A percentile compares a stretch with the other conserved stretches of the same genome.
Conservation (phyloP, 1,284 basidiomycete genomes). For the Erythrobasidium hasegawianum region DNA sequence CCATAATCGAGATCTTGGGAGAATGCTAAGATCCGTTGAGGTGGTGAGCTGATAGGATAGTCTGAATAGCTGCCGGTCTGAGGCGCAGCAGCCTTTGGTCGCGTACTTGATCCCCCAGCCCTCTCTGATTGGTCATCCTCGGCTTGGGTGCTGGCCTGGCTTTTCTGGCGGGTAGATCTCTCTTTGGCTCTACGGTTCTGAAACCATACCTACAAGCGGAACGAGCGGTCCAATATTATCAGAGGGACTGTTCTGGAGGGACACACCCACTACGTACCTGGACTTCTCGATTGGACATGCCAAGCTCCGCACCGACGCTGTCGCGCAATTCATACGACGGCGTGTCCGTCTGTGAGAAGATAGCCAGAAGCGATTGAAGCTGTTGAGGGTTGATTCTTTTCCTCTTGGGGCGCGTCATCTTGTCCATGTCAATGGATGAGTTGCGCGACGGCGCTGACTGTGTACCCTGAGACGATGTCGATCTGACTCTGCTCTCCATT, state of each 20-base stretch:
- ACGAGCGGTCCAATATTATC: too few relatives aligned
- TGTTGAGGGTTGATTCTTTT: constrained; percentile 44
- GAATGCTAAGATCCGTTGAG: too few relatives aligned
- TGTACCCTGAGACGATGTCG: neutral
- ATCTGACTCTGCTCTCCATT: neutral
- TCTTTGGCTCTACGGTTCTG: constrained; percentile 46
- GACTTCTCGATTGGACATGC: constrained; percentile 46
- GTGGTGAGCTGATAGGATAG: too few relatives aligned
- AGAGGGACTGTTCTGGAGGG: too few relatives aligned
- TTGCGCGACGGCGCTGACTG: neutral
- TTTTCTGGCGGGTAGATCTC: constrained; percentile 35
- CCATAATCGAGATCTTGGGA: too few relatives aligned
- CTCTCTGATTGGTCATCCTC: too few relatives aligned
- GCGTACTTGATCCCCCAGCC: too few relatives aligned
- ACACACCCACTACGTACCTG: constrained; percentile 37
- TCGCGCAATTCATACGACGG: constrained; percentile 44
- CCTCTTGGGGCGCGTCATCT: constrained; percentile 39
- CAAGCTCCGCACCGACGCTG: constrained; percentile 31
- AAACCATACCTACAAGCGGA: constrained; percentile 44
- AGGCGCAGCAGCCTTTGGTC: too few relatives aligned
- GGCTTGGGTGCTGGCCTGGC: neutral
- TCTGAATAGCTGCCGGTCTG: too few relatives aligned
- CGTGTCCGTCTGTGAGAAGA: constrained; percentile 44
- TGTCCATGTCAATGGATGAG: constrained; percentile 3
- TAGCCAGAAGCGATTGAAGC: constrained; percentile 36